A percentile compares a stretch with the other conserved stretches of the same genome.
Conservation (phyloP, 2,329 filamentous ascomycete species). For the Aspergillus persii region DNA sequence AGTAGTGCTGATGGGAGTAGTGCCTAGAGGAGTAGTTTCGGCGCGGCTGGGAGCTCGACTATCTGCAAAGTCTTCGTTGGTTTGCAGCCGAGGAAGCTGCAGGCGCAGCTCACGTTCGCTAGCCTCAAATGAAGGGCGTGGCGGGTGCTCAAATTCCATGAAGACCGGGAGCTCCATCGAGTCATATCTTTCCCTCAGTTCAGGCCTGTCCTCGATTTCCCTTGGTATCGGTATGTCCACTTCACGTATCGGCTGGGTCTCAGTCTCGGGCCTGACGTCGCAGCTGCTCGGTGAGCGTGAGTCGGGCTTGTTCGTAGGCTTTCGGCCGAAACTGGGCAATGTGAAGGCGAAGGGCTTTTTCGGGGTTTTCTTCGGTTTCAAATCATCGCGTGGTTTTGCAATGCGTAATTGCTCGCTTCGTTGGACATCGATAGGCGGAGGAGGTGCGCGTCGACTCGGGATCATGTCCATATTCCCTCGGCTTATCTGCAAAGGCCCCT, state of each 20-base stretch:
- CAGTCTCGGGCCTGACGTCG: constrained; percentile 10
- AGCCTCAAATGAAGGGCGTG: constrained; percentile 17
- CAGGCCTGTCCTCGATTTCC: constrained; percentile 3
- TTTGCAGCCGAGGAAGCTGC: constrained; percentile 26
- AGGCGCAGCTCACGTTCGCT: constrained; percentile 24
- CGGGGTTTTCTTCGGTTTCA: constrained; percentile 14
- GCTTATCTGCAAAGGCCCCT: constrained; percentile 33
- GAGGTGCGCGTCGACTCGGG: constrained; percentile 31
- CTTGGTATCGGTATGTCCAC: background rate
- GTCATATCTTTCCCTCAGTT: constrained; percentile 8
- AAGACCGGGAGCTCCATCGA: constrained; percentile 13
- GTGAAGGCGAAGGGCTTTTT: constrained; percentile 19
- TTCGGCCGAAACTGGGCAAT: constrained; percentile 17
- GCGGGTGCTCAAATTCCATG: constrained; percentile 10
- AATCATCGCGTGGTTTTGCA: constrained; percentile 8
- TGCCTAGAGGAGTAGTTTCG: background rate
- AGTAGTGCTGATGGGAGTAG: background rate
- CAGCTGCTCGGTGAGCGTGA: constrained; percentile 19
- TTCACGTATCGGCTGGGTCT: constrained; percentile 6
- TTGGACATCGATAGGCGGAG: constrained; percentile 23
- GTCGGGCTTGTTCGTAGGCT: constrained; percentile 12
- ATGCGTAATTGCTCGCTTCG: constrained; percentile 12
- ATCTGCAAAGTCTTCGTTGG: constrained; percentile 12
- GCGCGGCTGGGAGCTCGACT: background rate
- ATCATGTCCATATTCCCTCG: constrained; percentile 34